Evolutionary conservation across 345 rosid species (phyloP).

Genomic region (Lenwebbia sp.): DNA sequence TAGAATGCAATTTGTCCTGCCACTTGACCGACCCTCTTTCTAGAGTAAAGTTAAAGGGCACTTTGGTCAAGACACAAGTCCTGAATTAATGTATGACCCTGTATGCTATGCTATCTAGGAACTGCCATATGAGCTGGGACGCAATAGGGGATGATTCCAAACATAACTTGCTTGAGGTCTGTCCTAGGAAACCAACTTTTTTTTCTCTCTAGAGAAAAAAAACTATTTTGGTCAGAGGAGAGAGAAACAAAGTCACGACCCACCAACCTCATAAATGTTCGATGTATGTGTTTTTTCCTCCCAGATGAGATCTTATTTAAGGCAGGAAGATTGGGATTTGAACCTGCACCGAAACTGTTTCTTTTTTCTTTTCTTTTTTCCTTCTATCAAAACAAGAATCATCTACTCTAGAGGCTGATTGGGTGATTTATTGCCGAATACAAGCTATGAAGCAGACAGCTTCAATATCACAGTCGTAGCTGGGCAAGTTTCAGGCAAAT

Average conservation of each 20-base stretch:
- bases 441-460: background rate
- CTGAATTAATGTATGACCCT: background rate
- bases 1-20: background rate
- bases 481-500: background rate
- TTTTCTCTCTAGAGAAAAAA: background rate
- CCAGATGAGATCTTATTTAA: background rate
- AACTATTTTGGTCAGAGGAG: background rate
- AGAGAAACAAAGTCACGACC: background rate
- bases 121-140: constrained; percentile 47
- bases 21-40: background rate
- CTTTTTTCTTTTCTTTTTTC: background rate
- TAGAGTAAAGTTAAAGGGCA: constrained; percentile 12
- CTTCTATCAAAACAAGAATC: background rate
- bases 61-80: constrained; percentile 10
- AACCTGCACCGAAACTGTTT: background rate
- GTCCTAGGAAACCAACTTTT: background rate
- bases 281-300: background rate
- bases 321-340: background rate
- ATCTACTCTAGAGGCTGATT: background rate
- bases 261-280: background rate
- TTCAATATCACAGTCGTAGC: background rate
- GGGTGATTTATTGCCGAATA: background rate
- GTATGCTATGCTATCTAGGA: background rate
- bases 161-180: background rate
- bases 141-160: constrained; percentile 13